Conservation (phyloP, 495 filamentous ascomycete genomes). For the Staphylotrichum longicolle region DNA sequence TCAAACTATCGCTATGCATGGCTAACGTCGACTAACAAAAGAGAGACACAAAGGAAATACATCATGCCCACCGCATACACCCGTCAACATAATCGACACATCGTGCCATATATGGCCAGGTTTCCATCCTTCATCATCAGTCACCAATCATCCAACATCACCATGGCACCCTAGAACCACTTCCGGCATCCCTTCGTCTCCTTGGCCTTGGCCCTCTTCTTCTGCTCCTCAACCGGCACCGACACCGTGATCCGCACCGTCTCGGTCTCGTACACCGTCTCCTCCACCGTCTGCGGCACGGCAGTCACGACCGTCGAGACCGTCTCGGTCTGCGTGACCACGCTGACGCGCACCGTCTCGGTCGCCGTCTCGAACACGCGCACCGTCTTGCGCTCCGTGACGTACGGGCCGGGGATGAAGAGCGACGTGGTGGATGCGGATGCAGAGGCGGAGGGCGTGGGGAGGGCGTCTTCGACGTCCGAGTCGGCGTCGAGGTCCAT, state of each 20-base stretch:
- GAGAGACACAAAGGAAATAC: too few species aligned
- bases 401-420: constrained; percentile 19
- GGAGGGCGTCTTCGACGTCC: constrained; percentile 1
- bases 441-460: neutral
- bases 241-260: constrained; percentile 30
- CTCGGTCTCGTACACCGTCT: constrained; percentile 34
- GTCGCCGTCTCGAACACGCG: constrained; percentile 38
- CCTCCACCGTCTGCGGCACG: constrained; percentile 28
- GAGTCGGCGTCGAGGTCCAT: neutral
- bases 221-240: constrained; percentile 20
- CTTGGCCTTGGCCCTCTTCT: constrained; percentile 1
- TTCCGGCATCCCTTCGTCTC: neutral
- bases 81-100: too few species aligned
- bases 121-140: too few species aligned
- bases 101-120: too few species aligned
- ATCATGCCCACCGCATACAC: too few species aligned
- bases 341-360: constrained; percentile 25
- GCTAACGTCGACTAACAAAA: too few species aligned
- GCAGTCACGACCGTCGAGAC: constrained; percentile 25
- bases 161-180: constrained; percentile 8
- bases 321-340: constrained; percentile 27
- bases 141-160: too few species aligned
- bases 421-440: constrained; percentile 4
- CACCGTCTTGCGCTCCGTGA: constrained; percentile 37
- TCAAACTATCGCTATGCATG: too few species aligned